These are phyloP conservation scores for Vitis rupestris DNA, from an alignment of 164 flowering plant species.

Conservation along the genomic window DNA sequence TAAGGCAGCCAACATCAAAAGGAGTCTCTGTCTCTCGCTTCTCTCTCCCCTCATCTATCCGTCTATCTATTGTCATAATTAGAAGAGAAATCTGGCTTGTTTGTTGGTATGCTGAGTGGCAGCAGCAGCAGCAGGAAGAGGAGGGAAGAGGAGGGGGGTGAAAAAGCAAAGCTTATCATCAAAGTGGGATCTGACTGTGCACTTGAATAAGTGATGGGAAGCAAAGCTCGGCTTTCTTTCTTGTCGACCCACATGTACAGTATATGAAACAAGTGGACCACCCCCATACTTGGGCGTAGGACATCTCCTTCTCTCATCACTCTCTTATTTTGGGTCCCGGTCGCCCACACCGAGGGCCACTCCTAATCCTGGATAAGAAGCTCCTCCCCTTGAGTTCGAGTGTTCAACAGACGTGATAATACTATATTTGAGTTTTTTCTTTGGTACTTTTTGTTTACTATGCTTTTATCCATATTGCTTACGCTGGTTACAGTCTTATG, in stretches of 20 bases:
- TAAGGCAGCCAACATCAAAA: conserved; percentile 25
- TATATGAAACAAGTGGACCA: conserved; percentile 19
- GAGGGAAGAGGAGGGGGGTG: not conserved
- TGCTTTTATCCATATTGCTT: conserved; percentile 20
- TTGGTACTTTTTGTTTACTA: not conserved
- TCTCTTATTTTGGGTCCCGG: not conserved
- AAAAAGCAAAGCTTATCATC: conserved; percentile 23
- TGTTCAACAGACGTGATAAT: not conserved
- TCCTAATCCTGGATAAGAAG: not conserved
- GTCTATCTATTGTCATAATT: conserved; percentile 13
- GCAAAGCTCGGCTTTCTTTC: conserved; percentile 19
- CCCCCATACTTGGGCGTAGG: not conserved
- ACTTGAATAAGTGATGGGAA: conserved; percentile 27
- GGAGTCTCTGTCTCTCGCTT: conserved; percentile 5
- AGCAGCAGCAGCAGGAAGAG: not conserved
- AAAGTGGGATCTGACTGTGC: conserved; percentile 46
- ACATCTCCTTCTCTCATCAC: no score
- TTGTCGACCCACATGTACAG: conserved; percentile 20
- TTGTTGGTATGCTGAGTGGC: conserved; percentile 21
- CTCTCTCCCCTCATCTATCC: conserved; percentile 1
- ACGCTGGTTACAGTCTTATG: not conserved
- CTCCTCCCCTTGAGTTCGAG: not conserved
- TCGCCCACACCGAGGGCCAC: no score
- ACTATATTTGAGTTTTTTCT: not conserved
- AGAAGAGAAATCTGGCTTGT: conserved; percentile 18